Evolutionary conservation across 1,284 basidiomycete species (phyloP).

Genomic region (Cutaneotrichosporon dermatis): DNA sequence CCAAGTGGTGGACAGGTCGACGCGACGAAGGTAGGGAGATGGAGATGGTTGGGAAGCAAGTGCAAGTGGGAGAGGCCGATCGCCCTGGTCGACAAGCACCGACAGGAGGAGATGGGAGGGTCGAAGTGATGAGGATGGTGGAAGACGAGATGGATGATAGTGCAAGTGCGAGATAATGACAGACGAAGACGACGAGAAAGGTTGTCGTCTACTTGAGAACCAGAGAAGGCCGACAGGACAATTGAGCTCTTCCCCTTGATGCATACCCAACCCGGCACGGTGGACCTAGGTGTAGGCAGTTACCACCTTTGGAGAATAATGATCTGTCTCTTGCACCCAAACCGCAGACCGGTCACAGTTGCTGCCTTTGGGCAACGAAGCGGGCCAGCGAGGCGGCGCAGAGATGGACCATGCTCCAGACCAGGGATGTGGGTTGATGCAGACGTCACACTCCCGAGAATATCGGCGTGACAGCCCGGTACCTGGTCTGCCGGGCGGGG

Average conservation of each 20-base stretch:
- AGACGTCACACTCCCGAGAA: conserved; percentile 2
- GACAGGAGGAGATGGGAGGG: not conserved
- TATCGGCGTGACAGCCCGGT: not conserved
- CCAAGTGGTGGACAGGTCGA: not conserved
- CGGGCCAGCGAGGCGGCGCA: not conserved
- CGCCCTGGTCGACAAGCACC: not conserved
- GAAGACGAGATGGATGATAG: not conserved
- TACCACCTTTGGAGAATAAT: not conserved
- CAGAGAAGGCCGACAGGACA: not conserved
- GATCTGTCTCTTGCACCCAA: not conserved
- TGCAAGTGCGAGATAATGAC: not conserved
- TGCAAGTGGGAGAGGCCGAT: not conserved
- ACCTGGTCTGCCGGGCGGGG: not conserved
- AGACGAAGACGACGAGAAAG: not conserved
- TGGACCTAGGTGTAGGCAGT: not conserved
- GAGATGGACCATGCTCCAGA: not conserved
- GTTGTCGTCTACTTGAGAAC: not conserved
- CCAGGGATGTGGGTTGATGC: not conserved
- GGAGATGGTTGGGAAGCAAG: not conserved
- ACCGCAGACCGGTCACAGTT: not conserved
- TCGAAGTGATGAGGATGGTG: no score
- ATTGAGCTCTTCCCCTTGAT: not conserved
- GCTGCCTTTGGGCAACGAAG: not conserved
- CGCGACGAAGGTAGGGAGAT: not conserved
- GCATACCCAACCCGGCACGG: not conserved